A percentile compares a stretch with the other conserved stretches of the same genome.
Conservation (phyloP, 345 rosid species). For the Firmiana major region DNA sequence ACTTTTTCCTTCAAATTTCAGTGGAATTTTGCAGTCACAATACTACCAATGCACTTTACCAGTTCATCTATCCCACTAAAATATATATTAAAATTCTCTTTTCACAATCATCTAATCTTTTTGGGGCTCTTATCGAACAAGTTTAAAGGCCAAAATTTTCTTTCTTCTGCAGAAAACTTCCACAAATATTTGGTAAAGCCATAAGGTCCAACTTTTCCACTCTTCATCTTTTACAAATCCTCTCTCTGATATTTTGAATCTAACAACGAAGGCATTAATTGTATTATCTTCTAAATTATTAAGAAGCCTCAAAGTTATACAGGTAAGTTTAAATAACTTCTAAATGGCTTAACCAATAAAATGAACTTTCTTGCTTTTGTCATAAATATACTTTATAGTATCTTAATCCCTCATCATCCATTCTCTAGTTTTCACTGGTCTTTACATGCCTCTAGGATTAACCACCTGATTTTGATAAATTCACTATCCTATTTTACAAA, state of each 20-base stretch:
- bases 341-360: too few relatives aligned
- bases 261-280: background rate
- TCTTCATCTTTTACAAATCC: background rate
- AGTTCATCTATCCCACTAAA: background rate
- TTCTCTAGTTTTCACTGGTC: too few relatives aligned
- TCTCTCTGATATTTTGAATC: background rate
- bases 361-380: too few relatives aligned
- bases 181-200: background rate
- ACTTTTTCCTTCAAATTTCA: background rate
- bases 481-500: too few relatives aligned
- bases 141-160: background rate
- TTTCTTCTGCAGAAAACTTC: background rate
- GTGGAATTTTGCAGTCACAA: background rate
- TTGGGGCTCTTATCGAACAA: too few relatives aligned
- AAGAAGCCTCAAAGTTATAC: background rate
- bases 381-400: too few relatives aligned
- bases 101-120: background rate
- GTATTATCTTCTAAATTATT: background rate
- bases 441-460: too few relatives aligned
- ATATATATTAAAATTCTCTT: background rate
- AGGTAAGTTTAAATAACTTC: too few relatives aligned
- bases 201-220: background rate
- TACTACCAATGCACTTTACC: background rate
- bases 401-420: too few relatives aligned
- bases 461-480: too few relatives aligned